Evolutionary conservation across 2,329 filamentous ascomycete genomes (phyloP).

Genomic region (Colletotrichum sp.): DNA sequence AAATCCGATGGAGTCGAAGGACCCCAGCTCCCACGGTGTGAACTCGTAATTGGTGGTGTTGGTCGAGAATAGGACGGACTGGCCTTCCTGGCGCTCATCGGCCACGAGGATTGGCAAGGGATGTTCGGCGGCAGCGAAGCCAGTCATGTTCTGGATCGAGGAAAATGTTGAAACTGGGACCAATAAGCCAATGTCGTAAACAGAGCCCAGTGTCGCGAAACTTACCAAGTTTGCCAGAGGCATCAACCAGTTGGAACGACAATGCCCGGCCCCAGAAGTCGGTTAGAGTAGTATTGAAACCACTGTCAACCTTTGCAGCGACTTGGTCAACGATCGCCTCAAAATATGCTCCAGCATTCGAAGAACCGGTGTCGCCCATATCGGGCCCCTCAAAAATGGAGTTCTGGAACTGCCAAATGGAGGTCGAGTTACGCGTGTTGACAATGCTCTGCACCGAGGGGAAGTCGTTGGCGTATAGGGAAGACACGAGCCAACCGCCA

Average conservation of each 20-base stretch:
- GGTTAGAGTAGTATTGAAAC: constrained; percentile 70
- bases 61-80: constrained; percentile 43
- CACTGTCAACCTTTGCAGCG: constrained; percentile 37
- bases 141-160: constrained; percentile 54
- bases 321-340: constrained; percentile 38
- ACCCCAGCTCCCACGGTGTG: constrained; percentile 70
- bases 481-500: constrained; percentile 83
- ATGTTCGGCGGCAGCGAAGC: constrained; percentile 45
- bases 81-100: constrained; percentile 50
- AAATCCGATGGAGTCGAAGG: constrained; percentile 67
- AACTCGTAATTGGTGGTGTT: constrained; percentile 71
- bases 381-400: constrained; percentile 45
- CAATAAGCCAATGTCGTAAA: too few relatives aligned
- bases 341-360: constrained; percentile 40
- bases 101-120: constrained; percentile 57
- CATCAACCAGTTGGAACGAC: constrained; percentile 85
- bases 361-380: constrained; percentile 33
- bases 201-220: constrained; percentile 66
- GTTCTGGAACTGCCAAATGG: constrained; percentile 45
- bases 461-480: constrained; percentile 84
- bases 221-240: constrained; percentile 34
- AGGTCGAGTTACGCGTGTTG: constrained; percentile 50
- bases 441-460: constrained; percentile 58
- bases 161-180: constrained; percentile 73
- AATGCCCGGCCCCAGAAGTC: constrained; percentile 90